Base-by-base conservation (phyloP, 1,284 basidiomycete species). In the Austropuccinia psidii region DNA sequence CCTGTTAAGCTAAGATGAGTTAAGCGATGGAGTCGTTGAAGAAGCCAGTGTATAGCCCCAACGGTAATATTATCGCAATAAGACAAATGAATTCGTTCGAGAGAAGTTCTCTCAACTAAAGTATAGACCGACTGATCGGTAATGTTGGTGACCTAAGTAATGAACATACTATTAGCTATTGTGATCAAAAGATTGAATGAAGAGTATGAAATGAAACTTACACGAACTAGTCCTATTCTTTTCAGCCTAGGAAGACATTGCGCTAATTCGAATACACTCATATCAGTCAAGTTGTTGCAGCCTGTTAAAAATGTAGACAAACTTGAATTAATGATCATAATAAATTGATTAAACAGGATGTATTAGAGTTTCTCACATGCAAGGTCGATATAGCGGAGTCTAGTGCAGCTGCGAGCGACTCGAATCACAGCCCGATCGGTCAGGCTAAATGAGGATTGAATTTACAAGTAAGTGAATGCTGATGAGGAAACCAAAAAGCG, bases 1-100 rank as follows among this genome's bases (percentile, higher is more conserved):
- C 95, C 96, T 13, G 96, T 98, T 76, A 99, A 83, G 81, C 92
- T 96, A 57, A 98, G 84, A 82, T 99, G 96, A 3, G 92, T 97
- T 43, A 99, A 84, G 76, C 91, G 90, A 76, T 87, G 86, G 21
- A 98, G 85, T 77, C 90, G 87, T 80, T 91, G 89, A 60, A 98
- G 85, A 45, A 98, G 85, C 81, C 89, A 92, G 77, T 95, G 90
- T 64, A 98, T 87, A 15, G 93, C 93, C 80, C 89, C 86, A 75
- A 98, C 90, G 4, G 90, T 88, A 75, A 99, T 90, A 78, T 96
- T 91, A 79, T 97, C 92, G 82, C 96, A 99, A 81, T 98, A 98
- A 1, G 93, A 96, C 29, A 99, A 84, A 81, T 99, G 96, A 37
- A 99, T 92, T 41, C 96, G 88, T 79, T 99, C 96, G 27, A 98